Evolutionary conservation across 2,329 filamentous ascomycete genomes (phyloP).

Genomic region (Daldinia eschscholtzii): DNA sequence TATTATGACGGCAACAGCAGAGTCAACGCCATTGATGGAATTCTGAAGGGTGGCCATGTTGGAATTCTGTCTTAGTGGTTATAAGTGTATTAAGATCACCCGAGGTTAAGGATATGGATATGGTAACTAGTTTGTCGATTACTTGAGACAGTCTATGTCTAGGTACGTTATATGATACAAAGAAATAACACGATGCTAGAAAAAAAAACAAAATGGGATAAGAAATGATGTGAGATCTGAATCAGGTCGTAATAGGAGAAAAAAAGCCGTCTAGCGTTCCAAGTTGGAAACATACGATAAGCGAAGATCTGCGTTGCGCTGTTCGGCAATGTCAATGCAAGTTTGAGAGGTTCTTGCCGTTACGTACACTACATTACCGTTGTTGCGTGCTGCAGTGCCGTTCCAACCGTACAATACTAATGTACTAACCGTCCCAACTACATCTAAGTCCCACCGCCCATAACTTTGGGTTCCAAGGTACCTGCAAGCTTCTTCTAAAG

Average conservation of each 20-base stretch:
- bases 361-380: constrained; percentile 22
- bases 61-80: constrained; percentile 11
- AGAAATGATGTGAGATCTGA: constrained; percentile 7
- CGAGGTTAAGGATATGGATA: neutral
- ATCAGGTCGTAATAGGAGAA: constrained; percentile 19
- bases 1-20: constrained; percentile 75
- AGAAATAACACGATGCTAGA: constrained; percentile 11
- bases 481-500: constrained; percentile 9
- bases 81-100: constrained; percentile 9
- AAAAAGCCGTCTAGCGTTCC: constrained; percentile 17
- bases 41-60: constrained; percentile 61
- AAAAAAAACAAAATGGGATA: neutral
- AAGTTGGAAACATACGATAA: constrained; percentile 34
- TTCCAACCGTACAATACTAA: neutral
- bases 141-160: constrained; percentile 27
- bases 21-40: constrained; percentile 61
- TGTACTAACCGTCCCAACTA: no score
- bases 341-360: constrained; percentile 32
- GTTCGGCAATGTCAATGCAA: constrained; percentile 34
- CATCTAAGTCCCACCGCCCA: neutral
- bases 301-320: constrained; percentile 30
- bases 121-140: neutral
- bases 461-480: neutral
- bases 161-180: constrained; percentile 23
- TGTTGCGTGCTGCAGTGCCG: neutral